Conservation (phyloP, 805 yeast genomes). For the Ogataea naganishii region DNA sequence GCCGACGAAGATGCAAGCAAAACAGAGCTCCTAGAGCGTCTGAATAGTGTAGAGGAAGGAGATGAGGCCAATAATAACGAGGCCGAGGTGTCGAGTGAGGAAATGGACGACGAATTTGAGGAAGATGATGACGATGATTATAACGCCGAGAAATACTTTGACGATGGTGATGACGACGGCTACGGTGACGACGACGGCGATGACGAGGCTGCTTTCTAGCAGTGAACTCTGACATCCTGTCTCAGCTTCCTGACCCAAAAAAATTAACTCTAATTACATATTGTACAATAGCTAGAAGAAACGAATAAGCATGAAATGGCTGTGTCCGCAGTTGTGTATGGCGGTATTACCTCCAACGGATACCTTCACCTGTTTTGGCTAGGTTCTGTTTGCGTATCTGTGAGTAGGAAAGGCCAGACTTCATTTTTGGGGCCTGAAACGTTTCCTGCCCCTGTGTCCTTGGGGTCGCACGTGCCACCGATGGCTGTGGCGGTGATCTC, state of each 20-base stretch:
- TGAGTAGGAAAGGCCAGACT: no score
- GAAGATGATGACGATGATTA: conserved; percentile 75
- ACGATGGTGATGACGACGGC: conserved; percentile 57
- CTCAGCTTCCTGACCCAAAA: neutral
- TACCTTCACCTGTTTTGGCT: no score
- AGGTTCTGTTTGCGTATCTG: conserved; percentile 13
- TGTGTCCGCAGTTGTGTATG: no score
- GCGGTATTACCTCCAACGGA: no score
- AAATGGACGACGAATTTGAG: conserved; percentile 59
- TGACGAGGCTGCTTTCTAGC: conserved; percentile 61
- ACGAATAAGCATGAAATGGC: no score
- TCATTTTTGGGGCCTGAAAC: no score
- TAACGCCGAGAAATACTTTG: conserved; percentile 73
- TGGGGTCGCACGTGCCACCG: no score
- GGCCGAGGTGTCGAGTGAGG: conserved; percentile 33
- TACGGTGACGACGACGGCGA: conserved; percentile 49
- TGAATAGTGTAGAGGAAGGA: conserved; percentile 28
- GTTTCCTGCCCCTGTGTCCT: no score
- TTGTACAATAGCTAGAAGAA: no score
- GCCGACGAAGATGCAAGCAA: conserved; percentile 20
- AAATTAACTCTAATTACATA: no score
- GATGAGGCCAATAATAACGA: conserved; percentile 37
- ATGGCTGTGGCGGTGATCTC: no score
- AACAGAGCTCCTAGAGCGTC: conserved; percentile 20
- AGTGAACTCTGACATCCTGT: neutral